phyloP scores from a whole-genome alignment of 148 eudicot genomes.

The Linanthus parryae region DNA sequence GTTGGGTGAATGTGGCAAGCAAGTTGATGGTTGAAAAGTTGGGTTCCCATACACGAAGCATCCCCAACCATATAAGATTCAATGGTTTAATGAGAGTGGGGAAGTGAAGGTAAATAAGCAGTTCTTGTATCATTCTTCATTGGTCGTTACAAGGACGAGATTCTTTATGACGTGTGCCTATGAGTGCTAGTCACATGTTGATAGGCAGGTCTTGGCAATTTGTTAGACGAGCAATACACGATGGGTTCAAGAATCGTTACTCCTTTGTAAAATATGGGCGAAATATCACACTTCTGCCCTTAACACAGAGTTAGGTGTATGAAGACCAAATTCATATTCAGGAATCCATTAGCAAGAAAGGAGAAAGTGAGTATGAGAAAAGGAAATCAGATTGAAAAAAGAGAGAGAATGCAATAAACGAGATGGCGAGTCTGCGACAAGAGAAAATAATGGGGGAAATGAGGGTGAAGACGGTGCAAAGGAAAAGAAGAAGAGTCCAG shows the following conservation, averaged over 20 bases:
- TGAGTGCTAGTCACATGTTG: neutral
- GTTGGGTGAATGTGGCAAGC: no score
- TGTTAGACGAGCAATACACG: neutral
- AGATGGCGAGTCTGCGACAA: neutral
- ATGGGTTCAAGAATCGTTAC: neutral
- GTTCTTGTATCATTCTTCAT: neutral
- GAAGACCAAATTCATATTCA: neutral
- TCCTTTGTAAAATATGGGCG: neutral
- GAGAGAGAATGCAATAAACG: no score
- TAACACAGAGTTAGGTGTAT: neutral
- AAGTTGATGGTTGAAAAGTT: no score
- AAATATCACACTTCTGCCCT: neutral
- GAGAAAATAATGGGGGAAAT: neutral
- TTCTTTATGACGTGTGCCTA: neutral
- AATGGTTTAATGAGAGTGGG: conserved; percentile 10
- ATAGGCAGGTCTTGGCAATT: neutral
- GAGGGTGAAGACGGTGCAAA: neutral
- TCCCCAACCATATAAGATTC: neutral
- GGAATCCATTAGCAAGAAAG: neutral
- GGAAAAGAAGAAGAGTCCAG: neutral
- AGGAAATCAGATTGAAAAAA: neutral
- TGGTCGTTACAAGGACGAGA: conserved; percentile 3
- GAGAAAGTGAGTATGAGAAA: neutral
- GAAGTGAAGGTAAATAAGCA: conserved; percentile 3
- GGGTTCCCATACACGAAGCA: no score